phyloP scores from a whole-genome alignment of 345 rosid genomes.

The Aurinia saxatilis region DNA sequence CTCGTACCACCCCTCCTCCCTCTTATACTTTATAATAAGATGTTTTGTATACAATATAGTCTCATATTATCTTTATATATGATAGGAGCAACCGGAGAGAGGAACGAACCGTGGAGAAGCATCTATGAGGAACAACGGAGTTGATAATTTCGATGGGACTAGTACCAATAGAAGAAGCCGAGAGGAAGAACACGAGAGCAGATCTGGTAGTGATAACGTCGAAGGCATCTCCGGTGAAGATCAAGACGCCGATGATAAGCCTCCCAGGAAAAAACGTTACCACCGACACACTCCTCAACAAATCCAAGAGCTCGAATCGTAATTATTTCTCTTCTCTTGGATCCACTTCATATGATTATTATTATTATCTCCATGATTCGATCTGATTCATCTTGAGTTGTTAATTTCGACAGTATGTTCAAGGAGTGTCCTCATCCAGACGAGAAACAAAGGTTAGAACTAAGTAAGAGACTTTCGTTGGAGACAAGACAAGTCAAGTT shows the following conservation, averaged over 20 bases:
- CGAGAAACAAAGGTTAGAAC: slow-evolving; percentile 84
- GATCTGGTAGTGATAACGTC: slow-evolving; percentile 98
- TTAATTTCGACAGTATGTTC: slow-evolving; percentile 36
- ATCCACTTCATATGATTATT: too few species aligned
- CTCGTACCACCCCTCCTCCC: slow-evolving; percentile 34
- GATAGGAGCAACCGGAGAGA: slow-evolving; percentile 38
- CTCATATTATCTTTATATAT: background rate
- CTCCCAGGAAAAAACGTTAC: slow-evolving; percentile 86
- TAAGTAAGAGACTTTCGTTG: slow-evolving; percentile 66
- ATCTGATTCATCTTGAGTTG: background rate
- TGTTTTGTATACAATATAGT: too few species aligned
- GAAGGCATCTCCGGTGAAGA: slow-evolving; percentile 96
- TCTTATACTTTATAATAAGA: too few species aligned
- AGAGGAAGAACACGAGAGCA: slow-evolving; percentile 65
- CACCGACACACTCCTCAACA: slow-evolving; percentile 99
- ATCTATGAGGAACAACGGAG: slow-evolving; percentile 24
- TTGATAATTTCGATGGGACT: slow-evolving; percentile 31
- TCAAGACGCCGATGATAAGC: slow-evolving; percentile 78
- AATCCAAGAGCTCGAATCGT: slow-evolving; percentile 99
- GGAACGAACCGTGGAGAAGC: slow-evolving; percentile 32
- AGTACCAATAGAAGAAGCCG: slow-evolving; percentile 39
- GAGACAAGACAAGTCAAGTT: slow-evolving; percentile 95
- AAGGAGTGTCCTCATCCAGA: slow-evolving; percentile 97
- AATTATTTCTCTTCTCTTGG: background rate
- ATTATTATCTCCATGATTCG: background rate